Evolutionary conservation across 2,329 filamentous ascomycete genomes (phyloP).

Genomic region (Calonectria hawksworthii): DNA sequence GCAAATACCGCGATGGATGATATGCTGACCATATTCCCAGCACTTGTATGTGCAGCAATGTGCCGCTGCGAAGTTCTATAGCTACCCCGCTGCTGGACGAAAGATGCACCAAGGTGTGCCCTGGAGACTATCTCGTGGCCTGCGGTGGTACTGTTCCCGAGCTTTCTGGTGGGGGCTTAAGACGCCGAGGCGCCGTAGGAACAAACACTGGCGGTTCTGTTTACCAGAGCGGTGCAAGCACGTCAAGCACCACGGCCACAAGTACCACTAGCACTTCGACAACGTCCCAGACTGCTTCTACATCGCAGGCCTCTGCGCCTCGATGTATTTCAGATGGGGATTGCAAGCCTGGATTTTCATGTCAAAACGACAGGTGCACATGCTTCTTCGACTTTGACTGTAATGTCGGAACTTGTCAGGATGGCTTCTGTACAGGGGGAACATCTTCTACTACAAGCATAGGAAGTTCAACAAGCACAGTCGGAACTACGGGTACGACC

Average conservation of each 20-base stretch:
- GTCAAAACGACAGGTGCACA: not conserved
- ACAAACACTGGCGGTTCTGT: not conserved
- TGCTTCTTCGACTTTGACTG: not conserved
- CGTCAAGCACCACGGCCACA: not conserved
- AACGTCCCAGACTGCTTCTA: not conserved
- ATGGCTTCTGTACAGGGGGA: not conserved
- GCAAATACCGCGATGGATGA: not conserved
- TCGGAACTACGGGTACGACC: not conserved
- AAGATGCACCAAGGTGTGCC: not conserved
- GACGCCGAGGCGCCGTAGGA: not conserved
- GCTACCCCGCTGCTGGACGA: not conserved
- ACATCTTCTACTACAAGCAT: not conserved
- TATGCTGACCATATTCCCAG: not conserved
- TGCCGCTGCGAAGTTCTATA: not conserved
- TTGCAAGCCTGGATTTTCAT: not conserved
- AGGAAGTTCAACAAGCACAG: not conserved
- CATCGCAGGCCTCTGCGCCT: not conserved
- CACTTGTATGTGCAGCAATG: not conserved
- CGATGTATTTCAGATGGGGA: not conserved
- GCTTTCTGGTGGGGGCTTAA: no score
- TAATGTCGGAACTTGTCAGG: not conserved
- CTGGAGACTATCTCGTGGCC: not conserved
- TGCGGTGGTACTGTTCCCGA: not conserved
- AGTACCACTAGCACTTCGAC: not conserved
- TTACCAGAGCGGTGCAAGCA: not conserved